A percentile compares a stretch with the other conserved stretches of the same genome.
Conservation (phyloP, 139 green algal genomes). For the Penium margaritaceum region DNA sequence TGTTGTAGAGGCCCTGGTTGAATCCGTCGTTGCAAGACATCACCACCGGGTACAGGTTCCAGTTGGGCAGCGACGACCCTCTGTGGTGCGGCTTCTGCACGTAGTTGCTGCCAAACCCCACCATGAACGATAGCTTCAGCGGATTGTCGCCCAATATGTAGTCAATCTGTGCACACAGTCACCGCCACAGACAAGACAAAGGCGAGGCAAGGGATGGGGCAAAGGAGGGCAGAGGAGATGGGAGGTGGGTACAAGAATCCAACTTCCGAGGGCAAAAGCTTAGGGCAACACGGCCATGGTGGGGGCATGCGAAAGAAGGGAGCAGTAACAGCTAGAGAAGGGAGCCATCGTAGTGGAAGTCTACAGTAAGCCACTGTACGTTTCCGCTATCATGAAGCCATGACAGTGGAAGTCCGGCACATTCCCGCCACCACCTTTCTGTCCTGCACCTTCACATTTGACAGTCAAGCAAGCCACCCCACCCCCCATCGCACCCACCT, state of each 20-base stretch:
- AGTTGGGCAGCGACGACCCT: conserved; percentile 6
- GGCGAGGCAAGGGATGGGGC: neutral
- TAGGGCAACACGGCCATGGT: neutral
- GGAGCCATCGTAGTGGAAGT: too few relatives aligned
- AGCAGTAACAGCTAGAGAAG: too few relatives aligned
- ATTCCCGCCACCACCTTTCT: neutral
- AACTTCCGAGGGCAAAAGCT: neutral
- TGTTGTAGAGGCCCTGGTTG: conserved; percentile 13
- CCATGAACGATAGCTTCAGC: conserved; percentile 26
- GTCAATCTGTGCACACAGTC: conserved; percentile 6
- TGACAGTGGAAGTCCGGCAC: too few relatives aligned
- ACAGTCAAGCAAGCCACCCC: too few relatives aligned
- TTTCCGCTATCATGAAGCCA: too few relatives aligned
- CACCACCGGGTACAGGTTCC: neutral
- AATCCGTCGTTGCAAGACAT: conserved; percentile 6
- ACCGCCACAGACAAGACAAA: neutral
- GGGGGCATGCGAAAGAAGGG: neutral
- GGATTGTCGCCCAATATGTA: conserved; percentile 34
- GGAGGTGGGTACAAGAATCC: too few relatives aligned
- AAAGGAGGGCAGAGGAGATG: too few relatives aligned
- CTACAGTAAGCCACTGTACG: too few relatives aligned
- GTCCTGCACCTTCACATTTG: too few relatives aligned
- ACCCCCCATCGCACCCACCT: too few relatives aligned
- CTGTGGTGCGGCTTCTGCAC: conserved; percentile 25
- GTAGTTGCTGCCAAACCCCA: conserved; percentile 12